Conservation (phyloP, 2,329 filamentous ascomycete genomes). For the Ophiostoma himal-ulmi region DNA sequence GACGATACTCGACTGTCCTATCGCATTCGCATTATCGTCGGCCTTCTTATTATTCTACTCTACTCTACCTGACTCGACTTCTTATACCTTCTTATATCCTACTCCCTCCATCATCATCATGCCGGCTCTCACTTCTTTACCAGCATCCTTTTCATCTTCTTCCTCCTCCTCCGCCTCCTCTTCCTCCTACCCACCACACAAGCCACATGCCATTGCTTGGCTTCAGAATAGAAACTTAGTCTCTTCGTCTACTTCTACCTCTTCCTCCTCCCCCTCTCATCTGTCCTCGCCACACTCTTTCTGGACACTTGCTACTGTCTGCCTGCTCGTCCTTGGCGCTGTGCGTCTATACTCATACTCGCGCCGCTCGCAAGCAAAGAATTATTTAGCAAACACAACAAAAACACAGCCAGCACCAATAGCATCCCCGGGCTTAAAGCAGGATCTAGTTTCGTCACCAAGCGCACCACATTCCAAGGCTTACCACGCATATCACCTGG, state of each 20-base stretch:
- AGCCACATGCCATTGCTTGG: neutral
- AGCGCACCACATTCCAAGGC: neutral
- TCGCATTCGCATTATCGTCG: neutral
- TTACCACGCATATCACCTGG: neutral
- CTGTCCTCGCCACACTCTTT: neutral
- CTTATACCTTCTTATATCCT: neutral
- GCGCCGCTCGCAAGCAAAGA: neutral
- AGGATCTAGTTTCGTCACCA: neutral
- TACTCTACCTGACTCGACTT: neutral
- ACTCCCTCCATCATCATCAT: neutral
- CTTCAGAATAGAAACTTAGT: neutral
- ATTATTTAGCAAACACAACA: neutral
- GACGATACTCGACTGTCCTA: neutral
- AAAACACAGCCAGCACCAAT: neutral
- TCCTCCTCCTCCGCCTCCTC: neutral
- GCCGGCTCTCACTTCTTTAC: neutral
- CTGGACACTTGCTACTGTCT: neutral
- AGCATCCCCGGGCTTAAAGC: neutral
- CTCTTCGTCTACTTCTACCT: neutral
- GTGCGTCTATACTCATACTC: neutral
- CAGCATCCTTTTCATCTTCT: neutral
- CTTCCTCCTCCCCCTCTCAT: neutral
- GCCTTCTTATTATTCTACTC: too few relatives aligned
- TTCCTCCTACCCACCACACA: neutral
- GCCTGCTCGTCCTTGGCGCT: neutral